phyloP scores from a whole-genome alignment of 331 rosid genomes.

The Pyrus hybrid region DNA sequence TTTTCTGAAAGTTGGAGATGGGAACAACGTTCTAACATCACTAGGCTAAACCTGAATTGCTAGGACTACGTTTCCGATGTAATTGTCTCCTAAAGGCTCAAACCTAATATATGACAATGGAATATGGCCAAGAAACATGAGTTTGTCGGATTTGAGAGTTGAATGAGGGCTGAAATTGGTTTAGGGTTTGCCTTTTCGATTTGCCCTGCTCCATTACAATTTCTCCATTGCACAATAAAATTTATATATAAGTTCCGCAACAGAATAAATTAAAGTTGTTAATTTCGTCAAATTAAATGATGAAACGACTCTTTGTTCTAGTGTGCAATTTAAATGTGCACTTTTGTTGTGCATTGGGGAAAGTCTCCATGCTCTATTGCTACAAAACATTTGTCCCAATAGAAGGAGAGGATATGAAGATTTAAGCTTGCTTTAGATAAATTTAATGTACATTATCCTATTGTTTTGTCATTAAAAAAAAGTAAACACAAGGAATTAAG shows the following conservation, averaged over 20 bases:
- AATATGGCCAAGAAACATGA: background rate
- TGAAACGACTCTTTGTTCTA: no score
- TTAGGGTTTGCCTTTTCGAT: no score
- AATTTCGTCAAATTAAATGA: no score
- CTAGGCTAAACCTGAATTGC: background rate
- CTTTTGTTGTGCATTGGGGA: background rate
- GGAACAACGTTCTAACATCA: background rate
- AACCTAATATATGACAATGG: background rate
- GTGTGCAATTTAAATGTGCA: background rate
- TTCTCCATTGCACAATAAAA: no score
- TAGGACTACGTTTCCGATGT: background rate
- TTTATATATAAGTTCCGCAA: no score
- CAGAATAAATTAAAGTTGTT: no score
- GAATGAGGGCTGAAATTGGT: no score
- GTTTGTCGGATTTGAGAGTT: no score
- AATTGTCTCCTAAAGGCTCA: background rate
- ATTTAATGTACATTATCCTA: no score
- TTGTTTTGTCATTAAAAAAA: no score
- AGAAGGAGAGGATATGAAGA: background rate
- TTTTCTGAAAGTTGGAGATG: background rate
- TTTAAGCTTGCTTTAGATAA: background rate
- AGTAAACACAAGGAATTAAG: rapidly evolving
- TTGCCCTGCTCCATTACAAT: no score
- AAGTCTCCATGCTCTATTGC: background rate
- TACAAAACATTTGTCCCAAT: background rate